Percentiles rank a stretch among this genome's conserved stretches.
Evolutionary conservation across 352 stramenopile species (phyloP).

Genomic region (Plasmopara halstedii): DNA sequence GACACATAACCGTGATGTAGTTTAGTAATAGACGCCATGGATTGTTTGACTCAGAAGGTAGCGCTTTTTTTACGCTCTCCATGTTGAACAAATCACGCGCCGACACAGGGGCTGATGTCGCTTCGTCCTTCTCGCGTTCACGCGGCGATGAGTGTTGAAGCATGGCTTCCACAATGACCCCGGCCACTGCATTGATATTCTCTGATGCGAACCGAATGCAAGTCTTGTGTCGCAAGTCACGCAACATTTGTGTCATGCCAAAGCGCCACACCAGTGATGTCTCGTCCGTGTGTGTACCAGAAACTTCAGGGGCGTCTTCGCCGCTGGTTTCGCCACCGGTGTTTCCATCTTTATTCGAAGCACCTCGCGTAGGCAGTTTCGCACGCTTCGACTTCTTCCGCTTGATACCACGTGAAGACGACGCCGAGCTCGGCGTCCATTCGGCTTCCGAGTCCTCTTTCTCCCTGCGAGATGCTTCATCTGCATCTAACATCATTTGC

Average conservation of each 20-base stretch:
- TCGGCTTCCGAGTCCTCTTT: constrained; percentile 56
- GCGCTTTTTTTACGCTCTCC: constrained; percentile 53
- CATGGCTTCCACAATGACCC: constrained; percentile 75
- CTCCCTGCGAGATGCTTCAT: constrained; percentile 38
- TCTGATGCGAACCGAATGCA: constrained; percentile 77
- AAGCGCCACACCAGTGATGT: constrained; percentile 75
- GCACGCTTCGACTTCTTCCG: constrained; percentile 70
- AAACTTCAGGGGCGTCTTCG: constrained; percentile 19
- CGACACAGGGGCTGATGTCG: constrained; percentile 68
- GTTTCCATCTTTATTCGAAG: constrained; percentile 9
- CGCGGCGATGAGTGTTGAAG: constrained; percentile 71
- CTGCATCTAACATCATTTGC: constrained; percentile 80
- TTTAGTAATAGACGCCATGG: constrained; percentile 81
- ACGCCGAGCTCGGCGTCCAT: constrained; percentile 33
- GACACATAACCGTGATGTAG: constrained; percentile 86
- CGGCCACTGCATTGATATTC: constrained; percentile 79
- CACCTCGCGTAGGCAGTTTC: constrained; percentile 67
- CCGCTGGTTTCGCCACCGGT: constrained; percentile 23
- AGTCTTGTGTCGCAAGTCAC: constrained; percentile 68
- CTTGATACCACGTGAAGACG: constrained; percentile 30
- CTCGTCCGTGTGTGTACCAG: constrained; percentile 38
- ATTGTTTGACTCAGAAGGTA: constrained; percentile 72
- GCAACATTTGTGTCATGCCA: constrained; percentile 70
- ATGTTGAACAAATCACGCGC: constrained; percentile 71
- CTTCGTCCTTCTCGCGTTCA: constrained; percentile 74